Conservation (phyloP, 2,329 filamentous ascomycete species). For the Tricladium varicosporioides region DNA sequence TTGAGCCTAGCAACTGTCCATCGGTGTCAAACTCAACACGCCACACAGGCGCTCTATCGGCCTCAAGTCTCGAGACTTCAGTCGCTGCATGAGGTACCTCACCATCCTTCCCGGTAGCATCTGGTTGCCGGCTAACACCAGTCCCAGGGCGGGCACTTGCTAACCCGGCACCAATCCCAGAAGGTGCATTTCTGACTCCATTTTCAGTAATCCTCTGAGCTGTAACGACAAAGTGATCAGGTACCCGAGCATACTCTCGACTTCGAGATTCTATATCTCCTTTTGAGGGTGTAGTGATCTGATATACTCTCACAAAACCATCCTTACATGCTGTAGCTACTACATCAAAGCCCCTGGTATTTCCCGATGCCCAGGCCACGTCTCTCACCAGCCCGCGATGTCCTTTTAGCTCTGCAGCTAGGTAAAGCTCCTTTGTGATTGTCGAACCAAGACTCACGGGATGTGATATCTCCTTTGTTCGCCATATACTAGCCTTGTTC, state of each 20-base stretch:
- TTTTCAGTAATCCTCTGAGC: constrained; percentile 21
- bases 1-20: constrained; percentile 72
- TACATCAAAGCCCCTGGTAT: constrained; percentile 84
- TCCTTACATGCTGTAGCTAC: constrained; percentile 93
- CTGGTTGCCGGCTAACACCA: constrained; percentile 47
- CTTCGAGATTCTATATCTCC: constrained; percentile 43
- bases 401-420: constrained; percentile 71
- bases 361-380: constrained; percentile 89
- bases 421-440: constrained; percentile 76
- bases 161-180: constrained; percentile 53
- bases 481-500: constrained; percentile 78
- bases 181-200: constrained; percentile 39
- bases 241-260: constrained; percentile 31
- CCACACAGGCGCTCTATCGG: constrained; percentile 72
- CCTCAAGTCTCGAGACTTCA: constrained; percentile 65
- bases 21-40: constrained; percentile 67
- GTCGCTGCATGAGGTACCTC: constrained; percentile 62
- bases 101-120: constrained; percentile 51
- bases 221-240: constrained; percentile 28
- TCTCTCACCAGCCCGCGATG: constrained; percentile 80
- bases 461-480: constrained; percentile 60
- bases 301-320: constrained; percentile 84
- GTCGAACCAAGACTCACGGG: constrained; percentile 52
- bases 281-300: constrained; percentile 61
- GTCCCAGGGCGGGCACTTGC: constrained; percentile 40